phyloP scores from a whole-genome alignment of 441 rosid genomes.

The Lepidium campestre region DNA sequence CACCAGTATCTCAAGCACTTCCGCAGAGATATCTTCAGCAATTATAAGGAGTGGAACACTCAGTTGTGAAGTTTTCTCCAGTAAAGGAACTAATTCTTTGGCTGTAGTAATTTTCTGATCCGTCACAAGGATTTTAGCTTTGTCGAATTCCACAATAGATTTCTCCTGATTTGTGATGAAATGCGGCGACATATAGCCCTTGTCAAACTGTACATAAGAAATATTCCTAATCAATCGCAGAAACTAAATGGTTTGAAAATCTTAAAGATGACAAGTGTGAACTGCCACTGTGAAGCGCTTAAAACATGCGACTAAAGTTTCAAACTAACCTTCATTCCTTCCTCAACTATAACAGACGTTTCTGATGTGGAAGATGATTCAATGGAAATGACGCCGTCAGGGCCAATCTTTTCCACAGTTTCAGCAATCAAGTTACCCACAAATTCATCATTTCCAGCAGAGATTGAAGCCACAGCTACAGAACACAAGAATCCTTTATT shows the following conservation, averaged over 20 bases:
- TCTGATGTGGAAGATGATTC: constrained; percentile 75
- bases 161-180: constrained; percentile 83
- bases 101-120: constrained; percentile 68
- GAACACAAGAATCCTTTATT: constrained; percentile 2
- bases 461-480: constrained; percentile 86
- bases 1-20: constrained; percentile 65
- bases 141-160: constrained; percentile 74
- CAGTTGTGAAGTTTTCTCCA: constrained; percentile 78
- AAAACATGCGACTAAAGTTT: not conserved
- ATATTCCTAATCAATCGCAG: not conserved
- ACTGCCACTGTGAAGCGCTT: not conserved
- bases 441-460: constrained; percentile 88
- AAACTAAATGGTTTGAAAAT: not conserved
- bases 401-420: constrained; percentile 72
- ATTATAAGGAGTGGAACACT: constrained; percentile 81
- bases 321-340: constrained; percentile 79
- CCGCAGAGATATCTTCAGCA: constrained; percentile 71
- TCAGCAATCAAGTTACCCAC: constrained; percentile 75
- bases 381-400: constrained; percentile 78
- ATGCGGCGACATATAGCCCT: constrained; percentile 81
- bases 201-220: constrained; percentile 59
- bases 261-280: not conserved
- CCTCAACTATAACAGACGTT: constrained; percentile 69
- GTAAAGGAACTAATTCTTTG: constrained; percentile 67
- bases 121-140: constrained; percentile 72